Evolutionary conservation across 2,329 filamentous ascomycete genomes (phyloP).

Genomic region (Dothideomycetes sp.): DNA sequence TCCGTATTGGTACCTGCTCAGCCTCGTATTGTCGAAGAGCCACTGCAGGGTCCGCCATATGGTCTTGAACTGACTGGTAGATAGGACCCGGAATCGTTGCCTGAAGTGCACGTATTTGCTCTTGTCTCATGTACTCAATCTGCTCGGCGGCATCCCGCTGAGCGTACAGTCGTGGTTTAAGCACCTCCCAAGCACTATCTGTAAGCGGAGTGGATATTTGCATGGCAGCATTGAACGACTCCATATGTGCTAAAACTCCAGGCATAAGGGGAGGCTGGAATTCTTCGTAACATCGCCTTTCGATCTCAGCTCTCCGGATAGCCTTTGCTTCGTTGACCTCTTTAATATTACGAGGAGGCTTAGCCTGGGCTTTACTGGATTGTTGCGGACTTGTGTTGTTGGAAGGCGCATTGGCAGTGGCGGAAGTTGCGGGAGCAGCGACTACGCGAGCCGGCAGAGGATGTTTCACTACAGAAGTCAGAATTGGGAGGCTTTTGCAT

Average conservation of each 20-base stretch:
- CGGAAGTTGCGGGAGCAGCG: conserved; percentile 7
- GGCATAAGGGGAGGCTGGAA: conserved; percentile 57
- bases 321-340: conserved; percentile 57
- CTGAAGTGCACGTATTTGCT: conserved; percentile 27
- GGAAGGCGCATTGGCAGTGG: neutral
- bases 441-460: conserved; percentile 11
- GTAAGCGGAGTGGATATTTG: conserved; percentile 60
- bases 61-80: conserved; percentile 39
- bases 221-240: conserved; percentile 64
- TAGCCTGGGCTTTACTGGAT: conserved; percentile 5
- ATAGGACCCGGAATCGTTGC: conserved; percentile 39
- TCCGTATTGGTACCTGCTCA: conserved; percentile 56
- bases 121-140: conserved; percentile 41
- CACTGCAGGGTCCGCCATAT: conserved; percentile 45
- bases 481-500: neutral
- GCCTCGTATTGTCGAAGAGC: conserved; percentile 64
- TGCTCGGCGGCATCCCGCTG: conserved; percentile 58
- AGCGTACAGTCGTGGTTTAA: conserved; percentile 57
- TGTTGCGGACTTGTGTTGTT: conserved; percentile 6
- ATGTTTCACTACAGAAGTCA: conserved; percentile 18
- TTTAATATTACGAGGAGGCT: conserved; percentile 43
- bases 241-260: conserved; percentile 57
- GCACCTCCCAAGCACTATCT: conserved; percentile 59
- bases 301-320: conserved; percentile 59
- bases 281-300: conserved; percentile 52